Evolutionary conservation across 306 rosid species (phyloP), one percentile per base, ranked within the genome.

Genomic region (Lathyrus sativus): DNA sequence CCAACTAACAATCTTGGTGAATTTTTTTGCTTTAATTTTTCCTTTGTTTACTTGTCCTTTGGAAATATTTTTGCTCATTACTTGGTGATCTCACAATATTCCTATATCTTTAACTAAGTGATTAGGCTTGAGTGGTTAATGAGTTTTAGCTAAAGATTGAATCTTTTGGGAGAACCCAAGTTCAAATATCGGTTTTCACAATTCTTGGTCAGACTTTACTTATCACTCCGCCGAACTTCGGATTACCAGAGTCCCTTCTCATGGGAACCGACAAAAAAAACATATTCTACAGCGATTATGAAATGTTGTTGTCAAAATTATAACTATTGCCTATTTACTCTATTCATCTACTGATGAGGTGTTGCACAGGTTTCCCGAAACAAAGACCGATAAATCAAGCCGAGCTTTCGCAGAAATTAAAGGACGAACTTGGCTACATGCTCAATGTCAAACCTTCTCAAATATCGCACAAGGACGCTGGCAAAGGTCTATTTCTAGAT

Each of bases 381-480:
- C 90, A 15, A 19, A 80, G 72, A 78, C 74, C 83, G 4, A 46
- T 83, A 48, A 79, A 50, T 62, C 78, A 19, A 38, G 58, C 80
- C 58, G 91, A 86, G 50, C 78, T 82, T 55, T 90, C 91, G 57
- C 78, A 64, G 69, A 86, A 76, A 65, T 50, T 90, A 4, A 88
- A 85, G 73, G 91, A 86, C 75, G 80, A 57, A 77, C 42, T 78
- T 73, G 98, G 96, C 72, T 90, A 78, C 82, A 85, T 74, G 4
- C 88, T 93, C 50, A 76, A 78, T 56, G 74, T 85, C 62, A 88
- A 76, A 80, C 85, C 88, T 74, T 93, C 97, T 74, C 88, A 80
- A 72, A 77, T 93, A 76, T 79, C 85, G 22, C 90, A 90, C 79
- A 77, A 85, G 77, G 90, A 86, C 31, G 88, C 95, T 7, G 97